These are phyloP conservation scores for Eutreptiella sp. DNA, from an alignment of 208 protist genomes.

Conservation along the genomic window DNA sequence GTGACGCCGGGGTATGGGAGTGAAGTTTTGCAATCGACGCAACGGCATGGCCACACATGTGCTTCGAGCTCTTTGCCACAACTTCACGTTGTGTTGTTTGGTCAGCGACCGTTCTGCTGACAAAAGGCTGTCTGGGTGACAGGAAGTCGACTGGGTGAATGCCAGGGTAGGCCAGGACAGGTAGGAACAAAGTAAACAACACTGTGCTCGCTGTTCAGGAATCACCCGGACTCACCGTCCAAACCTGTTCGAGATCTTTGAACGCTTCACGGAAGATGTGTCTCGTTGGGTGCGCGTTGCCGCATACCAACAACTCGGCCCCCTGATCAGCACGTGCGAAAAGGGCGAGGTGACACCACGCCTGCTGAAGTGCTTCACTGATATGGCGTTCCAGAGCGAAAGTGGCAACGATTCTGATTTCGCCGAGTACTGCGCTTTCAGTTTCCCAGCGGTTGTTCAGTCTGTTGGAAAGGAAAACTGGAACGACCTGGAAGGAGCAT, in stretches of 20 bases:
- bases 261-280: constrained; percentile 23
- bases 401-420: constrained; percentile 40
- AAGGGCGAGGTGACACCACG: too few relatives aligned
- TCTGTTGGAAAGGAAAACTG: constrained; percentile 33
- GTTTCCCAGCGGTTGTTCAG: constrained; percentile 50
- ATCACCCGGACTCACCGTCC: constrained; percentile 20
- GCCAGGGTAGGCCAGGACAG: too few relatives aligned
- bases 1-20: too few relatives aligned
- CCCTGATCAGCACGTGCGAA: constrained; percentile 42
- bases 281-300: constrained; percentile 50
- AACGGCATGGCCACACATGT: too few relatives aligned
- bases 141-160: too few relatives aligned
- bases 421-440: constrained; percentile 48
- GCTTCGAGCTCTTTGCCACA: too few relatives aligned
- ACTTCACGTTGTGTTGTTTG: too few relatives aligned
- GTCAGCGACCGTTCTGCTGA: too few relatives aligned
- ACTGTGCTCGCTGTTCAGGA: too few relatives aligned
- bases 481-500: constrained; percentile 37
- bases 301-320: constrained; percentile 47
- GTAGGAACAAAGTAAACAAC: too few relatives aligned
- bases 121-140: too few relatives aligned
- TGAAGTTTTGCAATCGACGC: too few relatives aligned
- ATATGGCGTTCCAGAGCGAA: constrained; percentile 38
- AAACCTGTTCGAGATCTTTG: constrained; percentile 18
- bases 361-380: constrained; percentile 38